phyloP scores from a whole-genome alignment of 1,284 basidiomycete genomes.

The Microbotryum intermedium region DNA sequence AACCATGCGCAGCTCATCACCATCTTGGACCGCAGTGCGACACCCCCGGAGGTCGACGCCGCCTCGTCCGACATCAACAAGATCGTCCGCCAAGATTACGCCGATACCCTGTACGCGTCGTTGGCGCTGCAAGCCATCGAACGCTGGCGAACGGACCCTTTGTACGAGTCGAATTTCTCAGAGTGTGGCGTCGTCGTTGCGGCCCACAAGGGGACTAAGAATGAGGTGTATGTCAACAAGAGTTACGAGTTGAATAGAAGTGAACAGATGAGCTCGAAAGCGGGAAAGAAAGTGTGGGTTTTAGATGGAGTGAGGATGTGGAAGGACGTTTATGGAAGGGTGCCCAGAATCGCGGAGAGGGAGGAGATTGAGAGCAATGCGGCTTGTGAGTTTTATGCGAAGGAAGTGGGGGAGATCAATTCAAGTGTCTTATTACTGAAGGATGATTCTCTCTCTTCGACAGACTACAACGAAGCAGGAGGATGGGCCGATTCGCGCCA shows the following conservation, averaged over 20 bases:
- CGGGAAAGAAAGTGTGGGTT: not conserved
- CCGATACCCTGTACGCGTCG: constrained; percentile 20
- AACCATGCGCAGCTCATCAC: constrained; percentile 13
- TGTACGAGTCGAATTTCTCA: constrained; percentile 3
- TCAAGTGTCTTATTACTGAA: not conserved
- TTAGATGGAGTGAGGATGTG: not conserved
- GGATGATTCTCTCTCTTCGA: no score
- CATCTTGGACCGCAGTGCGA: constrained; percentile 14
- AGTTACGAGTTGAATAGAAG: constrained; percentile 9
- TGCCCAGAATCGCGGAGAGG: not conserved
- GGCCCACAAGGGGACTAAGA: not conserved
- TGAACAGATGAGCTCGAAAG: not conserved
- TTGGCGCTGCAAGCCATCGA: constrained; percentile 13
- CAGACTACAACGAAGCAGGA: constrained; percentile 19
- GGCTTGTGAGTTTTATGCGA: constrained; percentile 1
- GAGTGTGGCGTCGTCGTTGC: constrained; percentile 16
- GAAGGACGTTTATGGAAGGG: constrained; percentile 6
- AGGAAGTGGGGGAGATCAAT: no score
- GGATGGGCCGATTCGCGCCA: constrained; percentile 26
- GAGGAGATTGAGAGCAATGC: not conserved
- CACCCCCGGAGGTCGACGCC: constrained; percentile 14
- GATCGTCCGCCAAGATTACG: constrained; percentile 23
- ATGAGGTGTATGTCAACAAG: constrained; percentile 12
- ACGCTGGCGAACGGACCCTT: constrained; percentile 6
- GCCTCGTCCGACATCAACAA: constrained; percentile 28